These are phyloP conservation scores for Cadophora sp. DNA, from an alignment of 2,329 filamentous ascomycete genomes.

Conservation along the genomic window DNA sequence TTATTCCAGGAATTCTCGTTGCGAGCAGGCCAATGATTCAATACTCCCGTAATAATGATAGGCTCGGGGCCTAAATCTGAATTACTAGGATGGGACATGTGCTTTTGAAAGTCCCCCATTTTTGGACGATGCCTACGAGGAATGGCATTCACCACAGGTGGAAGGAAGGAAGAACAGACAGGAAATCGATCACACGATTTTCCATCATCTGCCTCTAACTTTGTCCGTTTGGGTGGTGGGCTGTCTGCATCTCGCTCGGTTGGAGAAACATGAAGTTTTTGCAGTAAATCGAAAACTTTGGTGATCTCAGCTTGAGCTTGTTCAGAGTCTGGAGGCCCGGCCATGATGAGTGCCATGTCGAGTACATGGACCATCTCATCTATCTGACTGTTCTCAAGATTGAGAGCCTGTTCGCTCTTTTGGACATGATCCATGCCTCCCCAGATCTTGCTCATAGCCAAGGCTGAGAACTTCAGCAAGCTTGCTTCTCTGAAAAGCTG, in stretches of 20 bases:
- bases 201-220: constrained; percentile 4
- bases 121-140: constrained; percentile 53
- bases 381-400: constrained; percentile 16
- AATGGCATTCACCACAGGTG: constrained; percentile 51
- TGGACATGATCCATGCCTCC: background rate
- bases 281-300: constrained; percentile 68
- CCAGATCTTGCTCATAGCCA: constrained; percentile 39
- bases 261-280: constrained; percentile 50
- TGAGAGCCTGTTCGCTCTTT: background rate
- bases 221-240: constrained; percentile 35
- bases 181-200: constrained; percentile 31
- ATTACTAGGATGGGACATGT: constrained; percentile 57
- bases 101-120: constrained; percentile 65
- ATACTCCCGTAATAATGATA: constrained; percentile 70
- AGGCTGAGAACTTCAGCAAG: constrained; percentile 63
- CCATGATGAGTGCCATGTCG: constrained; percentile 46
- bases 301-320: constrained; percentile 49
- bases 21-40: constrained; percentile 80
- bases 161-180: constrained; percentile 46
- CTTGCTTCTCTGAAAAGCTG: constrained; percentile 74
- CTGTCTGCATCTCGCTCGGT: background rate
- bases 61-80: constrained; percentile 57
- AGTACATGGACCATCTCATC: constrained; percentile 41
- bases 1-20: constrained; percentile 71
- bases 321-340: constrained; percentile 28